These are phyloP conservation scores for Arabis alpina DNA, from an alignment of 345 rosid species.

Conservation along the genomic window DNA sequence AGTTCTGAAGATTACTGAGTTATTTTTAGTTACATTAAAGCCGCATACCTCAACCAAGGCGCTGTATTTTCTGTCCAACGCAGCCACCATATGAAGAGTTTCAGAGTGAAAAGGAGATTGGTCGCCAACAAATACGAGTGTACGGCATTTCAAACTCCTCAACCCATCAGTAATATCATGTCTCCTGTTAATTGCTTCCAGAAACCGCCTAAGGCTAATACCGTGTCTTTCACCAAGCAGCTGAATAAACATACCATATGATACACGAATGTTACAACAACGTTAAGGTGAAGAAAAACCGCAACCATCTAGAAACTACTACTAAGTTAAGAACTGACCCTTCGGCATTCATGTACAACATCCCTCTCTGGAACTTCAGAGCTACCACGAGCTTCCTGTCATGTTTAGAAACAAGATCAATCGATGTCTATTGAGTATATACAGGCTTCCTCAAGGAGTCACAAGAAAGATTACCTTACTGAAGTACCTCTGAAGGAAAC, in stretches of 20 bases:
- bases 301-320: background rate
- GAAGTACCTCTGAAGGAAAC: constrained; percentile 84
- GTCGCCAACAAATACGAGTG: constrained; percentile 95
- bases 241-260: constrained; percentile 46
- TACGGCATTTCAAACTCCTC: constrained; percentile 75
- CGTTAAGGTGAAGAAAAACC: background rate
- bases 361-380: constrained; percentile 83
- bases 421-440: background rate
- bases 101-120: constrained; percentile 88
- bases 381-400: constrained; percentile 89
- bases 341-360: constrained; percentile 84
- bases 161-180: constrained; percentile 74
- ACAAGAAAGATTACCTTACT: constrained; percentile 68
- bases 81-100: constrained; percentile 79
- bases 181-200: constrained; percentile 83
- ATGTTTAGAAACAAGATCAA: constrained; percentile 21
- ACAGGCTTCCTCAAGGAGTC: background rate
- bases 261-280: constrained; percentile 24
- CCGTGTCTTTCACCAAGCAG: constrained; percentile 83
- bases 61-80: constrained; percentile 75
- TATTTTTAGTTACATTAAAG: background rate
- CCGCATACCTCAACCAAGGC: constrained; percentile 85
- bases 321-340: constrained; percentile 49
- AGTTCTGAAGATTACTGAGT: background rate
- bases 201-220: constrained; percentile 67